Conservation (phyloP, 345 rosid species). For the Linum usitatissimum region DNA sequence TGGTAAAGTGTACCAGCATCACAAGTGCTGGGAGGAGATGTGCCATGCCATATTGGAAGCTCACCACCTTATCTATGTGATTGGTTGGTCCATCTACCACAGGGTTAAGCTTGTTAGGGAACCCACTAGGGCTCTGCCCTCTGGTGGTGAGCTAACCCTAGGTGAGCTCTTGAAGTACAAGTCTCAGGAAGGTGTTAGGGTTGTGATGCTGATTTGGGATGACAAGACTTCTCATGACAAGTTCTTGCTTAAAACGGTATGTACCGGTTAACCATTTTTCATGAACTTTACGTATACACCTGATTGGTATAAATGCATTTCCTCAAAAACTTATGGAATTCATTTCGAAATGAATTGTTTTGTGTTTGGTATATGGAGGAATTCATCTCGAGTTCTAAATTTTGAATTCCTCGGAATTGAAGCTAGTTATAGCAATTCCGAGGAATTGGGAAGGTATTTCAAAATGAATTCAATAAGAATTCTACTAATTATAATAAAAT, state of each 20-base stretch:
- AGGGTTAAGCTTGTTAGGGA: constrained; percentile 52
- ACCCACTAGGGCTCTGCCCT: constrained; percentile 42
- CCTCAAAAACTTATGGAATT: no score
- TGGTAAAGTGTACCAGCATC: constrained; percentile 39
- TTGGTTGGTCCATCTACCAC: constrained; percentile 63
- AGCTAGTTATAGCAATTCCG: no score
- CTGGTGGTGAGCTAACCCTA: constrained; percentile 42
- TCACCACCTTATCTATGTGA: constrained; percentile 43
- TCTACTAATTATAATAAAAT: no score
- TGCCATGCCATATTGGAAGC: constrained; percentile 64
- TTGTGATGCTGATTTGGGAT: constrained; percentile 54
- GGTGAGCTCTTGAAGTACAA: constrained; percentile 58
- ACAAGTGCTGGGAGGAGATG: constrained; percentile 63
- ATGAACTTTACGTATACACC: background rate
- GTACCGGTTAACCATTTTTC: background rate
- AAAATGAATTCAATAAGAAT: no score
- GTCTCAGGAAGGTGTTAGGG: constrained; percentile 67
- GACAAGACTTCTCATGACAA: constrained; percentile 71
- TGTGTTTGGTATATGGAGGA: no score
- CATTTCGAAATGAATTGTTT: no score
- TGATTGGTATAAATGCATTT: no score
- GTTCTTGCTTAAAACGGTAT: constrained; percentile 44
- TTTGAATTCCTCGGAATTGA: no score
- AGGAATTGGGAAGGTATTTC: no score
- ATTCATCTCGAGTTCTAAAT: no score